A percentile compares a stretch with the other conserved stretches of the same genome.
phyloP scores from a whole-genome alignment of 2,329 filamentous ascomycete species.

The Neurospora sp. region DNA sequence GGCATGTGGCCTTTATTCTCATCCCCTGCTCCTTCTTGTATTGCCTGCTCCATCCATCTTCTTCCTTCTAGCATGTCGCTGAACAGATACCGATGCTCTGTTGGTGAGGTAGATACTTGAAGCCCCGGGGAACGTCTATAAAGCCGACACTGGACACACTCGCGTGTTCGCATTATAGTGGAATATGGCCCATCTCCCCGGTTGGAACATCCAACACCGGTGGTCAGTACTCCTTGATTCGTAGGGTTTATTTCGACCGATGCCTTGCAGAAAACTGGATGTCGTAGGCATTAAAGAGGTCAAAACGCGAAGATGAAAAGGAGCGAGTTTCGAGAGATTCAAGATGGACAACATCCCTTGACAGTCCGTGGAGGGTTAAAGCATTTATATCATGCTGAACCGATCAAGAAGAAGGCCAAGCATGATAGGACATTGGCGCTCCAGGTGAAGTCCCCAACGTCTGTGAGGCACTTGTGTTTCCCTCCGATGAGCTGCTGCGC shows the following conservation, averaged over 20 bases:
- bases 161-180: background rate
- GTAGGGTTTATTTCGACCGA: background rate
- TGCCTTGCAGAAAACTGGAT: background rate
- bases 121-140: background rate
- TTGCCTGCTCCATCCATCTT: background rate
- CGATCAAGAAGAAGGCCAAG: background rate
- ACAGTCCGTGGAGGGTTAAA: background rate
- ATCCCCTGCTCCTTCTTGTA: background rate
- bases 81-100: background rate
- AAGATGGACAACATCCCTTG: background rate
- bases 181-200: background rate
- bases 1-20: background rate
- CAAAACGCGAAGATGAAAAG: background rate
- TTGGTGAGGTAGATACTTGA: background rate
- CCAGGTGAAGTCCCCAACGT: background rate
- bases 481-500: background rate
- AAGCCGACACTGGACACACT: background rate
- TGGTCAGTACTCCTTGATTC: background rate
- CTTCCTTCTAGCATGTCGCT: background rate
- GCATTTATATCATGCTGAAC: background rate
- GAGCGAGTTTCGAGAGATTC: background rate
- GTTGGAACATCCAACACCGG: background rate
- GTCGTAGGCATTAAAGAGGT: background rate
- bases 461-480: background rate
- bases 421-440: background rate